Evolutionary conservation across 768 basidiomycete genomes (phyloP).

Genomic region (Termitomyces sp.): DNA sequence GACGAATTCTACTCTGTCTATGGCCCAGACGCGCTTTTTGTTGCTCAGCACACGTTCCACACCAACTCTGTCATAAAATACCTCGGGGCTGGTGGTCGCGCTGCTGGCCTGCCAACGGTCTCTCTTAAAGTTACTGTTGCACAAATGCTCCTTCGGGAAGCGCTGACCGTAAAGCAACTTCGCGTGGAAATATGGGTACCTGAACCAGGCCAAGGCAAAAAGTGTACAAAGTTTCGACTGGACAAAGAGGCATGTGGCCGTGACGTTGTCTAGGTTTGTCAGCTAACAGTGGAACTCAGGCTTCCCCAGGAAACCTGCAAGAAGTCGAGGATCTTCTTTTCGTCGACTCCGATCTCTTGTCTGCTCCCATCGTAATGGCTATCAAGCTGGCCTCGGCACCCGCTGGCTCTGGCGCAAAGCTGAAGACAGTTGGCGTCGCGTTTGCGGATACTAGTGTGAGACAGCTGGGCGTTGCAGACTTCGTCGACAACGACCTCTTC

Average conservation of each 20-base stretch:
- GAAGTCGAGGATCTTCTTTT: conserved; percentile 85
- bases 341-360: conserved; percentile 66
- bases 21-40: conserved; percentile 81
- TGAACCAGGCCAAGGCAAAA: conserved; percentile 69
- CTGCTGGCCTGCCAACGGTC: conserved; percentile 68
- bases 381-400: conserved; percentile 66
- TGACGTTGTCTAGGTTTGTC: background rate
- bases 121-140: conserved; percentile 72
- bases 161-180: conserved; percentile 84
- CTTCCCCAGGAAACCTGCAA: conserved; percentile 60
- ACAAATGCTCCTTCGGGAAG: conserved; percentile 79
- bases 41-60: conserved; percentile 76
- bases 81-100: conserved; percentile 61
- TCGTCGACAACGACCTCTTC: conserved; percentile 91
- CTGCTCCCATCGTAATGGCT: conserved; percentile 86
- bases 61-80: conserved; percentile 93
- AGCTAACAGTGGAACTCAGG: conserved; percentile 22
- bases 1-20: conserved; percentile 85
- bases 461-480: conserved; percentile 85
- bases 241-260: conserved; percentile 64
- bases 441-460: conserved; percentile 88
- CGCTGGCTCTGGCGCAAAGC: conserved; percentile 48
- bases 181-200: conserved; percentile 88
- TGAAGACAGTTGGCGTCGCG: conserved; percentile 76
- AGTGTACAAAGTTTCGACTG: conserved; percentile 65